Conservation (phyloP, 2,329 filamentous ascomycete species). For the Cephalotrichum gorgonifer region DNA sequence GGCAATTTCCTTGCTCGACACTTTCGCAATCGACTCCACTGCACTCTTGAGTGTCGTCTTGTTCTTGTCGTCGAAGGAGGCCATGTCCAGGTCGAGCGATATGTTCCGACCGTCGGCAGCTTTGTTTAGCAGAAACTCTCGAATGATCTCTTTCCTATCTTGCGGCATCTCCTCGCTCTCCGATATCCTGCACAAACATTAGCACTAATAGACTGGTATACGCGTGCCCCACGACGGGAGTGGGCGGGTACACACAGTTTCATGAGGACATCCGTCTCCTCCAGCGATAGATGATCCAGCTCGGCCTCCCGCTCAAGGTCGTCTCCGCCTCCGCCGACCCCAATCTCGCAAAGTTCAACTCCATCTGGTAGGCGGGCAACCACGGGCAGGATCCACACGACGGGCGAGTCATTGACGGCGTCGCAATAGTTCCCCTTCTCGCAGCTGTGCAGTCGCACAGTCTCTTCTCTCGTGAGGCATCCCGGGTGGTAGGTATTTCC, state of each 20-base stretch:
- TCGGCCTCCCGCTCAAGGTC: constrained; percentile 62
- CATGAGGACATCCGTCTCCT: constrained; percentile 39
- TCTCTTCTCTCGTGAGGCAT: constrained; percentile 56
- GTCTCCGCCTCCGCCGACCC: constrained; percentile 68
- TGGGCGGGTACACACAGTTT: constrained; percentile 19
- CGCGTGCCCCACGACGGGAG: not conserved
- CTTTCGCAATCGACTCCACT: constrained; percentile 12
- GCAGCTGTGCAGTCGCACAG: constrained; percentile 72
- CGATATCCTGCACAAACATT: not conserved
- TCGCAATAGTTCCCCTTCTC: constrained; percentile 60
- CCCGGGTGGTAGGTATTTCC: constrained; percentile 63
- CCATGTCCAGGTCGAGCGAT: constrained; percentile 19
- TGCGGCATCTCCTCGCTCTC: constrained; percentile 8
- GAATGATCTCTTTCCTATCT: constrained; percentile 8
- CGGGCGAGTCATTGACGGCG: constrained; percentile 31
- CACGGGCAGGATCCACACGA: constrained; percentile 72
- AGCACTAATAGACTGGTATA: not conserved
- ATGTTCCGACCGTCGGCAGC: constrained; percentile 19
- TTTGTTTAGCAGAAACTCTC: constrained; percentile 6
- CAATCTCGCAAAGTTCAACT: constrained; percentile 58
- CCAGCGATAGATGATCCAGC: constrained; percentile 46
- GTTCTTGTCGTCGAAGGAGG: constrained; percentile 17
- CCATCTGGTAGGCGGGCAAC: constrained; percentile 54
- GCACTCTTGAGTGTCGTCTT: constrained; percentile 15
- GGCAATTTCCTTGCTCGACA: constrained; percentile 4